phyloP scores from a whole-genome alignment of 1,284 basidiomycete genomes.

The Earliella scabrosa region DNA sequence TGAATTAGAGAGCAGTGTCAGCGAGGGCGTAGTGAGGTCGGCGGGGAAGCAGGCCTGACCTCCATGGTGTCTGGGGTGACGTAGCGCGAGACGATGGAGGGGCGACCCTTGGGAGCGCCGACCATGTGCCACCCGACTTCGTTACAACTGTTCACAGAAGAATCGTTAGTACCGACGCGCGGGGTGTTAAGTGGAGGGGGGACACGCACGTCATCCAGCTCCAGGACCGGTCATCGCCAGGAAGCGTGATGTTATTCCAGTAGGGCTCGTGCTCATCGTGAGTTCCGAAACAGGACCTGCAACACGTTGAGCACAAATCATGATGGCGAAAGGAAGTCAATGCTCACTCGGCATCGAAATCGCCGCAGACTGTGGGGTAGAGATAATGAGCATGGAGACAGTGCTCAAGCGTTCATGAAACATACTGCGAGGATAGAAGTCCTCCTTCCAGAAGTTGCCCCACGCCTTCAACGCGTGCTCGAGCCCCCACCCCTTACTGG shows the following conservation, averaged over 20 bases:
- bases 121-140: slow-evolving; percentile 65
- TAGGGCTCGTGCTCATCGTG: slow-evolving; percentile 49
- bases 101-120: slow-evolving; percentile 50
- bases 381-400: too few relatives aligned
- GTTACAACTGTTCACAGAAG: slow-evolving; percentile 50
- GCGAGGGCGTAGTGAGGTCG: slow-evolving; percentile 35
- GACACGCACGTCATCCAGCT: slow-evolving; percentile 54
- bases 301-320: too few relatives aligned
- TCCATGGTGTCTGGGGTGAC: slow-evolving; percentile 55
- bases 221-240: slow-evolving; percentile 57
- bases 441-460: slow-evolving; percentile 56
- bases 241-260: slow-evolving; percentile 54
- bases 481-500: slow-evolving; percentile 62
- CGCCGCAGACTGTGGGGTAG: slow-evolving; percentile 52
- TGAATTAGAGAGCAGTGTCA: neutral
- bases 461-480: slow-evolving; percentile 63
- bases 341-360: slow-evolving; percentile 42
- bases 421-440: slow-evolving; percentile 3
- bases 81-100: slow-evolving; percentile 57
- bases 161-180: neutral
- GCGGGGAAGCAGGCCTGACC: slow-evolving; percentile 44
- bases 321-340: neutral
- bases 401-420: too few relatives aligned
- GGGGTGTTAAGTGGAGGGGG: neutral
- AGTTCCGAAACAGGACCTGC: slow-evolving; percentile 58